Evolutionary conservation across 805 yeast species (phyloP).

Genomic region (Groenewaldozyma tartarivorans): DNA sequence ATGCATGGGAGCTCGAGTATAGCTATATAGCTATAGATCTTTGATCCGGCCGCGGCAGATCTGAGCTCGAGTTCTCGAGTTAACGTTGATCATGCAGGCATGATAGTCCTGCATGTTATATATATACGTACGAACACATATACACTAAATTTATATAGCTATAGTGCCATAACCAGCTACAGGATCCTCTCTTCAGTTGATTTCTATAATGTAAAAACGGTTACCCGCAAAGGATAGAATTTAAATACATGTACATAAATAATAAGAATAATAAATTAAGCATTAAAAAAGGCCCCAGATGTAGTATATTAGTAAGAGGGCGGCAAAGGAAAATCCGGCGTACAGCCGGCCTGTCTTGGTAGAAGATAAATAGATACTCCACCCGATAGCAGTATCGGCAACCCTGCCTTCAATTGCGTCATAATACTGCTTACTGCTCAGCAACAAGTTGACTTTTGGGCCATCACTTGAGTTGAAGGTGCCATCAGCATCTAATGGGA

Average conservation of each 20-base stretch:
- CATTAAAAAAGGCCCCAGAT: not conserved
- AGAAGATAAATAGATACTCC: conserved; percentile 9
- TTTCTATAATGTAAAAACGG: not conserved
- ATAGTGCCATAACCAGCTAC: too few species aligned
- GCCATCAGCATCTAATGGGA: conserved; percentile 1
- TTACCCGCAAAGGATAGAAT: not conserved
- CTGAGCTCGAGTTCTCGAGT: too few species aligned
- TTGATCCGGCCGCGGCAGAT: too few species aligned
- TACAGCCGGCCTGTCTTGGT: conserved; percentile 7
- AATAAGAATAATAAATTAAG: not conserved
- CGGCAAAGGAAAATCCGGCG: conserved; percentile 1
- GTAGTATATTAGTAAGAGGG: conserved; percentile 6
- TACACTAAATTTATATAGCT: too few species aligned
- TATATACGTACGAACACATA: too few species aligned
- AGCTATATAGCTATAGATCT: too few species aligned
- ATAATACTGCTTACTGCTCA: conserved; percentile 4
- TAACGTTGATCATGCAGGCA: too few species aligned
- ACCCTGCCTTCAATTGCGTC: conserved; percentile 4
- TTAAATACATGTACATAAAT: too few species aligned
- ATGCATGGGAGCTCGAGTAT: too few species aligned
- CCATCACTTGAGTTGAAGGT: not conserved
- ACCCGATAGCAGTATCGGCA: conserved; percentile 14
- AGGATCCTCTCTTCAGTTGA: too few species aligned
- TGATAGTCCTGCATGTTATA: too few species aligned
- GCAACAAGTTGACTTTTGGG: conserved; percentile 1